Evolutionary conservation across 2,329 filamentous ascomycete species (phyloP).

Genomic region (Aphanocladium album): DNA sequence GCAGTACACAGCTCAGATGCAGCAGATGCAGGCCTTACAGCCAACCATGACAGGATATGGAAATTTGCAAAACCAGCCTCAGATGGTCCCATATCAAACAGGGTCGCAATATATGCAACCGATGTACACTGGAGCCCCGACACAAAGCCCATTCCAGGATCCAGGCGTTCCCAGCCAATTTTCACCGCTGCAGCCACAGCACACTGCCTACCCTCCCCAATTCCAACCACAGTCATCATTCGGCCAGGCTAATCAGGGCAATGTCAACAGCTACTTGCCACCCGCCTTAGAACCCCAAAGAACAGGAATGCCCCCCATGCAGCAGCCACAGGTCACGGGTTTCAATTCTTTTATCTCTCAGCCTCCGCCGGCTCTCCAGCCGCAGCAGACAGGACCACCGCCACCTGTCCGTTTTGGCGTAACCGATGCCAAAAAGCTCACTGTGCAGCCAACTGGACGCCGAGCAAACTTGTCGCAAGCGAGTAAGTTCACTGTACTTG

Average conservation of each 20-base stretch:
- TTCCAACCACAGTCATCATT: constrained; percentile 46
- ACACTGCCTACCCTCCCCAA: constrained; percentile 53
- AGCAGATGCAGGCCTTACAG: constrained; percentile 35
- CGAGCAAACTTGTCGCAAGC: constrained; percentile 90
- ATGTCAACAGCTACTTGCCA: constrained; percentile 55
- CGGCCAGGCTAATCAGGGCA: constrained; percentile 35
- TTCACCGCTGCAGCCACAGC: constrained; percentile 51
- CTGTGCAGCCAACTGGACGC: constrained; percentile 80
- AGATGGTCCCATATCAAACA: constrained; percentile 34
- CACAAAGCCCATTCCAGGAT: constrained; percentile 37
- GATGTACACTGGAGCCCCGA: constrained; percentile 43
- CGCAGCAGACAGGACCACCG: constrained; percentile 58
- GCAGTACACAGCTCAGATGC: constrained; percentile 47
- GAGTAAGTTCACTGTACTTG: constrained; percentile 58
- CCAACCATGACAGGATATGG: constrained; percentile 33
- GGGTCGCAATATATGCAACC: constrained; percentile 39
- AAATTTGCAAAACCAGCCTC: constrained; percentile 19
- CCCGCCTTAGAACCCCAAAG: constrained; percentile 56
- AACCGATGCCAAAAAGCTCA: constrained; percentile 67
- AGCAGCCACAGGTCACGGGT: constrained; percentile 46
- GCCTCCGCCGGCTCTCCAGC: constrained; percentile 40
- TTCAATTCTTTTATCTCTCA: constrained; percentile 46
- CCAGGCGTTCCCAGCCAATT: constrained; percentile 31
- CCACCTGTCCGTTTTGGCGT: constrained; percentile 89
- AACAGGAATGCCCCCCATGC: constrained; percentile 42